A percentile compares a stretch with the other conserved stretches of the same genome.
phyloP scores from a whole-genome alignment of 2,329 filamentous ascomycete genomes.

The Fusarium sp. region DNA sequence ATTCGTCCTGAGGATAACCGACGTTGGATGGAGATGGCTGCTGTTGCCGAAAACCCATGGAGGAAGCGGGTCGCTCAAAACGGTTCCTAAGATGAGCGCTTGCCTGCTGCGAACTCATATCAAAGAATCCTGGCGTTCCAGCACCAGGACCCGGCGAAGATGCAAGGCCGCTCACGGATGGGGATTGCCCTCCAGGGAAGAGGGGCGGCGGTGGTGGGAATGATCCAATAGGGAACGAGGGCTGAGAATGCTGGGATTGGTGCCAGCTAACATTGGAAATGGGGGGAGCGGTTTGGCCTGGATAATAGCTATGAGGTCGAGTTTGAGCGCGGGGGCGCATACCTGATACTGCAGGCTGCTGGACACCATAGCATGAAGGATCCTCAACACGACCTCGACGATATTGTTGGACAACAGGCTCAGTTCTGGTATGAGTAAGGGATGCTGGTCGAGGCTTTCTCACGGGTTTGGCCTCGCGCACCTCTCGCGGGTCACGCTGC shows the following conservation, averaged over 20 bases:
- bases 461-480: slow-evolving; percentile 47
- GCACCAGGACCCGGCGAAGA: slow-evolving; percentile 49
- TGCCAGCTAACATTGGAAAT: slow-evolving; percentile 48
- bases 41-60: slow-evolving; percentile 55
- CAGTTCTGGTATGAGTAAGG: slow-evolving; percentile 51
- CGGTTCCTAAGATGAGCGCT: slow-evolving; percentile 51
- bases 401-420: slow-evolving; percentile 52
- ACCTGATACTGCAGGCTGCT: slow-evolving; percentile 51
- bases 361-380: slow-evolving; percentile 53
- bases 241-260: slow-evolving; percentile 43
- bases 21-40: slow-evolving; percentile 42
- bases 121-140: slow-evolving; percentile 51
- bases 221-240: slow-evolving; percentile 46
- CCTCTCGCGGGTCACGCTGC: neutral
- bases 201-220: slow-evolving; percentile 51
- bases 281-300: slow-evolving; percentile 48
- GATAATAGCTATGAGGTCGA: slow-evolving; percentile 55
- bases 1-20: slow-evolving; percentile 57
- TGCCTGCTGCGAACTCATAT: slow-evolving; percentile 47
- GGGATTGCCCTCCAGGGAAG: slow-evolving; percentile 45
- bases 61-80: slow-evolving; percentile 56
- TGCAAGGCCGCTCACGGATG: slow-evolving; percentile 45
- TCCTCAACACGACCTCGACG: slow-evolving; percentile 52
- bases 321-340: slow-evolving; percentile 52
- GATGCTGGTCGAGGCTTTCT: slow-evolving; percentile 50